Conservation (phyloP, 1,284 basidiomycete genomes). For the Microbotryum silenes-acaulis region DNA sequence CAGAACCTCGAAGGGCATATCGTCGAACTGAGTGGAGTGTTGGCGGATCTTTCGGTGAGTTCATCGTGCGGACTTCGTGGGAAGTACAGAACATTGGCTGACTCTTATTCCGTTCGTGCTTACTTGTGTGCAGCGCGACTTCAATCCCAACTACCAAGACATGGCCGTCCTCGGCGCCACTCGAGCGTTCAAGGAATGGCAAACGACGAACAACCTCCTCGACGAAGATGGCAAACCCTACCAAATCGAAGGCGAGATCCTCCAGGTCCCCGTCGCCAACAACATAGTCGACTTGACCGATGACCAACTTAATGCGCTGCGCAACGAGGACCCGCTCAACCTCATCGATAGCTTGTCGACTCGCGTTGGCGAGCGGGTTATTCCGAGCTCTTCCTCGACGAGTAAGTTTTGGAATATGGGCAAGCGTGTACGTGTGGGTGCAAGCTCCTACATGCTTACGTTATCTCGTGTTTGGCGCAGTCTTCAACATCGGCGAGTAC, state of each 20-base stretch:
- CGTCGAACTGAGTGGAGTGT: slow-evolving; percentile 69
- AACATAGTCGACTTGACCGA: slow-evolving; percentile 41
- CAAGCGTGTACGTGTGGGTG: not conserved
- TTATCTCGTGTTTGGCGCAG: slow-evolving; percentile 43
- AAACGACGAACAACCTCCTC: slow-evolving; percentile 40
- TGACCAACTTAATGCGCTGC: slow-evolving; percentile 56
- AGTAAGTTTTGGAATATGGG: too few species aligned
- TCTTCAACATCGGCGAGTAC: slow-evolving; percentile 74
- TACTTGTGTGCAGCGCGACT: slow-evolving; percentile 46
- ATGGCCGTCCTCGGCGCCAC: slow-evolving; percentile 98
- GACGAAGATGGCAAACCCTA: slow-evolving; percentile 18
- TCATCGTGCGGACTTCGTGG: not conserved
- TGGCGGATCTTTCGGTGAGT: slow-evolving; percentile 62
- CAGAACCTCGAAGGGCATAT: slow-evolving; percentile 65
- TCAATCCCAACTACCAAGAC: slow-evolving; percentile 98
- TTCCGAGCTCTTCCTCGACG: slow-evolving; percentile 2
- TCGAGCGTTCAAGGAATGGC: slow-evolving; percentile 78
- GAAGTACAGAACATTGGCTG: not conserved
- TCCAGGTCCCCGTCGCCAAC: slow-evolving; percentile 48
- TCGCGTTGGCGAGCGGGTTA: slow-evolving; percentile 12
- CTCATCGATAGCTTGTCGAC: slow-evolving; percentile 41
- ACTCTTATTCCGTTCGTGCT: not conserved
- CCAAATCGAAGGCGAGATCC: slow-evolving; percentile 46
- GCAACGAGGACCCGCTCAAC: slow-evolving; percentile 63
- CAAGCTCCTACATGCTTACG: too few species aligned